Evolutionary conservation across 768 basidiomycete species (phyloP), one percentile per base, ranked within the genome.

Genomic region (Hygrophorus russula): DNA sequence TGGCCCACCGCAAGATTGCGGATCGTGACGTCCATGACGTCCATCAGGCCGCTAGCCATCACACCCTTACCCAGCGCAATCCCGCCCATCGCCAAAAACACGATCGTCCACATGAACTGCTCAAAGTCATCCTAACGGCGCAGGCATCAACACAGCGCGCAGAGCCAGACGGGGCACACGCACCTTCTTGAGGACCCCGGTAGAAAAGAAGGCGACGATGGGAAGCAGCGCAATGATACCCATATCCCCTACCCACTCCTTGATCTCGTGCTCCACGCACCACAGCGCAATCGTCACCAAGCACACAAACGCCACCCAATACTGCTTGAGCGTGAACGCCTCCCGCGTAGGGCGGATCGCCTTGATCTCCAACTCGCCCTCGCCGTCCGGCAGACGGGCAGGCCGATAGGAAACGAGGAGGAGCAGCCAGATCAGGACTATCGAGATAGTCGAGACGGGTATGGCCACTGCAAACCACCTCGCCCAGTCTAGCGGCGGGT

Each of bases 81-180:
- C 31, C 96, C 96, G 17, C 94, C 94, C 96, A 97, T 99, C 3
- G 91, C 90, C 46, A 94, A 71, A 65, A 94, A 94, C 19, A 97
- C 90, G 43, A 94, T 90, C 5, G 82, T 82, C 92, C 92, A 94
- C 45, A 84, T 73, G 60, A 91, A 90, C 55, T 89, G 86, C 55
- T 94, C 90, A 59, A 94, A 97, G 61, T 96, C 91, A 46, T 90
- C 89, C 89, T 92, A 56, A 13, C 32, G 39, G 39, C 29, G 27
- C 36, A 45, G 39, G 14, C 48, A 24, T 42, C 27, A 24, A 30
- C 35, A 14, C 18, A 9, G 30, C 14, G 29, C 5, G 47, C 34
- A 33, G 32, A 24, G 9, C 47, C 39, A 19, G 9, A 35, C 19
- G 37, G 32, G 39, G 38, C 15, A 38, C 15, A 40, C 51, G 24